Evolutionary conservation across 176 grass and related monocot genomes (phyloP).

Genomic region (Avena eriantha): DNA sequence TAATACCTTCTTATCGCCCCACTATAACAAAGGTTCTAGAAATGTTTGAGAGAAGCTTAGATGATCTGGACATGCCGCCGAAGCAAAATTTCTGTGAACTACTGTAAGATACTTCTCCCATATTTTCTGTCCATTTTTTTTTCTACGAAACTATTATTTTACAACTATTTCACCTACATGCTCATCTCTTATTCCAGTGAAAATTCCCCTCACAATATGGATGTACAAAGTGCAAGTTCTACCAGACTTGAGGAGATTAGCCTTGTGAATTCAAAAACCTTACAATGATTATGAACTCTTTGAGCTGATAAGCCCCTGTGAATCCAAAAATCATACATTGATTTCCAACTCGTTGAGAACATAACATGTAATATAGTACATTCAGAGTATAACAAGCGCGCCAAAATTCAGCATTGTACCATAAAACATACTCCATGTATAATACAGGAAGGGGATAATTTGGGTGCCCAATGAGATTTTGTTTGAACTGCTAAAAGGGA

Average conservation of each 20-base stretch:
- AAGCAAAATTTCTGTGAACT: constrained; percentile 31
- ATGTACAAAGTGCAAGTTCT: constrained; percentile 7
- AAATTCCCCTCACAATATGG: not conserved
- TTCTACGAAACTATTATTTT: not conserved
- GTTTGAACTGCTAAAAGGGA: too few species aligned
- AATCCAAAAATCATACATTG: not conserved
- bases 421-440: too few species aligned
- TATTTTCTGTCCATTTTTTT: not conserved
- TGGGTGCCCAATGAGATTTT: too few species aligned
- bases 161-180: not conserved
- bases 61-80: constrained; percentile 52
- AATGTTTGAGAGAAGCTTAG: constrained; percentile 55
- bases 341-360: not conserved
- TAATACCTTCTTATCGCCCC: constrained; percentile 50
- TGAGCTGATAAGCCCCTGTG: not conserved
- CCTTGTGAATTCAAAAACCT: not conserved
- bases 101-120: constrained; percentile 17
- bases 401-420: too few species aligned
- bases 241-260: not conserved
- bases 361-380: too few species aligned
- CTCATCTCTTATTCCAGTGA: not conserved
- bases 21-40: constrained; percentile 68
- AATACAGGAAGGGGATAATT: too few species aligned
- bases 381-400: too few species aligned
- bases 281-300: not conserved